Base-by-base conservation (phyloP, 73 alveolate species). In the Paramecium octaurelia region DNA sequence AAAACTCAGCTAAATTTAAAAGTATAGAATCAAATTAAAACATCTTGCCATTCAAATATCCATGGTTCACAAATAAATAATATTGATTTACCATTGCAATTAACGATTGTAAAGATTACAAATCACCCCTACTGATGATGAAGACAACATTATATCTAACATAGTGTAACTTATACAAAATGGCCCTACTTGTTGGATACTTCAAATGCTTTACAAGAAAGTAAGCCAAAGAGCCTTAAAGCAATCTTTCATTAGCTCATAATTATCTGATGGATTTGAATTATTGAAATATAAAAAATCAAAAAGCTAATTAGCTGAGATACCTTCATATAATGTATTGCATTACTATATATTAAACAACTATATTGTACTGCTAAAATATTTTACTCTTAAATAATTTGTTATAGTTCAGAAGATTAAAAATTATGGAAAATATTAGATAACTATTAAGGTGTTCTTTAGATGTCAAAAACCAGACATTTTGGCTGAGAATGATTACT, bases 311-410 rank as follows among this genome's bases (percentile, higher is more conserved):
- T 21, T 80, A 10, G 46, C 91, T 0, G 91, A 80, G 16, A 80
- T 80, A 8, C 91, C 91, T 8, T 80, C 91, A 1, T 44, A 80
- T 43, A 34, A 40, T 44, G 57, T 80, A 8, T 24, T 80, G 11
- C 91, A 80, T 80, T 80, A 80, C 18, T 27, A 43, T 4, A 23
- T 80, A 1, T 46, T 80, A 46, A 80, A 80, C 34, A 80, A 80
- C 27, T 48, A 18, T 46, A 43, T 20, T 24, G 46, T 27, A 43
- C 24, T 80, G 9, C n/a, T 48, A 20, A 80, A 48, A 46, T 80
- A 43, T 80, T 80, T 80, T 80, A 80, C 46, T 44, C 24, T 80
- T 3, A 80, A 80, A 44, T n/a, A 80, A 24, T 80, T 80, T 80
- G 57, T 48, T 1, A 23, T 80, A 9, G 34, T 80, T 27, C 16